These are phyloP conservation scores for Cajanus cajan DNA, from an alignment of 306 rosid genomes.

Conservation along the genomic window DNA sequence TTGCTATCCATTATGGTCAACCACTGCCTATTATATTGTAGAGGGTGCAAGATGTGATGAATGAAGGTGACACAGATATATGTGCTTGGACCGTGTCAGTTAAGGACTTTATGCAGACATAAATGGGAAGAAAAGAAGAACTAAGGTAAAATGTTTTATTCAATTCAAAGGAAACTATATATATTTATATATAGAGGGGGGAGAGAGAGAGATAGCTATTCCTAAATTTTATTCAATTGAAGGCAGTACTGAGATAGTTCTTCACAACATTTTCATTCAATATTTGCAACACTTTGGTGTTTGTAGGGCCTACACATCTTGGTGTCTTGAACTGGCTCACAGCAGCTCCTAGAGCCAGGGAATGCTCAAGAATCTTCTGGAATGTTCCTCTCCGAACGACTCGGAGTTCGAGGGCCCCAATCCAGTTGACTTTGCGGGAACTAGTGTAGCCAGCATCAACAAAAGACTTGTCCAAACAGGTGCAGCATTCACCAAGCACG, in stretches of 20 bases:
- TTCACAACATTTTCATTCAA: slow-evolving; percentile 59
- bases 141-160: not conserved
- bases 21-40: slow-evolving; percentile 3
- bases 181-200: not conserved
- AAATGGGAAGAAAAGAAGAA: not conserved
- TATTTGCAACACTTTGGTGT: slow-evolving; percentile 60
- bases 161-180: not conserved
- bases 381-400: slow-evolving; percentile 77
- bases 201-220: not conserved
- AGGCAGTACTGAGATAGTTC: slow-evolving; percentile 67
- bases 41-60: not conserved
- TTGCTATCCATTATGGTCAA: slow-evolving; percentile 11
- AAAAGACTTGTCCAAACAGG: slow-evolving; percentile 67
- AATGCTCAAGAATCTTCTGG: slow-evolving; percentile 66
- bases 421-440: slow-evolving; percentile 61
- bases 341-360: slow-evolving; percentile 55
- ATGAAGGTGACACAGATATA: not conserved
- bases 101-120: not conserved
- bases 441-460: slow-evolving; percentile 69
- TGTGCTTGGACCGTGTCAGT: not conserved
- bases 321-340: slow-evolving; percentile 90
- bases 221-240: slow-evolving; percentile 28
- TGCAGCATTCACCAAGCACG: slow-evolving; percentile 71
- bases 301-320: slow-evolving; percentile 59
- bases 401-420: slow-evolving; percentile 71